Conservation (phyloP, 345 rosid genomes). For the Erodium maritimum region DNA sequence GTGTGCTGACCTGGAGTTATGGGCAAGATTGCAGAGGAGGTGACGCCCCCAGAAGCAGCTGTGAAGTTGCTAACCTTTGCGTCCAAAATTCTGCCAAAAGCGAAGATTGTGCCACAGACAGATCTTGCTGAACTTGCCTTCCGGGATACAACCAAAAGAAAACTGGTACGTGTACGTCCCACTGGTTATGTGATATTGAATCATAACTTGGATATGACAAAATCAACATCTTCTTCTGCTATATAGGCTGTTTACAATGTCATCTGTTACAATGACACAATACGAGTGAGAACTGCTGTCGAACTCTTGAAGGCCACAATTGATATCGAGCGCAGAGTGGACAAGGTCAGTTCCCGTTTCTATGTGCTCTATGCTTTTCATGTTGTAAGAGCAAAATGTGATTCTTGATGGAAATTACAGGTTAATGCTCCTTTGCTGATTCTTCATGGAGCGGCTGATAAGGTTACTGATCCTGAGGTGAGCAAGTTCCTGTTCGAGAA, state of each 20-base stretch:
- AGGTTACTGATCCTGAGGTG: constrained; percentile 76
- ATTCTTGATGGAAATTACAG: constrained; percentile 21
- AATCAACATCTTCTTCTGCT: too few relatives aligned
- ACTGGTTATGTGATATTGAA: too few relatives aligned
- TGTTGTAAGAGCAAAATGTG: too few relatives aligned
- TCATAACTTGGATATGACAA: too few relatives aligned
- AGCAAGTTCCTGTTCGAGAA: constrained; percentile 66
- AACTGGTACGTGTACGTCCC: constrained; percentile 36
- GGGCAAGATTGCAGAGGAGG: constrained; percentile 71
- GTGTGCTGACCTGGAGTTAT: constrained; percentile 30
- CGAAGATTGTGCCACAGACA: constrained; percentile 67
- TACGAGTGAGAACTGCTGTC: constrained; percentile 58
- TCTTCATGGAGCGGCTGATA: constrained; percentile 83
- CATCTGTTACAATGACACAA: constrained; percentile 46
- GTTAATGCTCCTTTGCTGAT: constrained; percentile 78
- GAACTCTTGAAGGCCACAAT: constrained; percentile 67
- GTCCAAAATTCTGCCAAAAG: constrained; percentile 59
- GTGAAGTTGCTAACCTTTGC: constrained; percentile 37
- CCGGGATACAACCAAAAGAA: constrained; percentile 56
- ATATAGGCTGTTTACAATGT: constrained; percentile 83
- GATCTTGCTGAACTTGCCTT: constrained; percentile 59
- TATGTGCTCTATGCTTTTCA: too few relatives aligned
- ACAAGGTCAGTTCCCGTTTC: too few relatives aligned
- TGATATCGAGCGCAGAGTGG: constrained; percentile 55
- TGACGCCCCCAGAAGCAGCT: constrained; percentile 49